phyloP scores from a whole-genome alignment of 306 rosid species.

The Gastrolobium bilobum region DNA sequence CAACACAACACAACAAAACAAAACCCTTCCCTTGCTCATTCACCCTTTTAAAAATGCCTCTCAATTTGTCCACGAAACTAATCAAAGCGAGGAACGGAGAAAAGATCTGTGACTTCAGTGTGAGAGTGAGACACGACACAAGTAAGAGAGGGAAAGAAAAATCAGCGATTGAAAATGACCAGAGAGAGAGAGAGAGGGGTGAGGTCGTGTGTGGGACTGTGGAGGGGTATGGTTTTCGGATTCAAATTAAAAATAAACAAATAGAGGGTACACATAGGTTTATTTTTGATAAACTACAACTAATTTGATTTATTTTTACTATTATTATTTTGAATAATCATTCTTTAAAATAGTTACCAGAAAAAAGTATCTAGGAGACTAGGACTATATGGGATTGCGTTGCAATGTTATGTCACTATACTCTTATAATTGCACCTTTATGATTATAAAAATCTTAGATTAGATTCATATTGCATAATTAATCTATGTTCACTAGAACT shows the following conservation, averaged over 20 bases:
- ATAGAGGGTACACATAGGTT: background rate
- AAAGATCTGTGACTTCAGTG: slow-evolving; percentile 47
- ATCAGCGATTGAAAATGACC: background rate
- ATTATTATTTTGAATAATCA: background rate
- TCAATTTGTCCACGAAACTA: slow-evolving; percentile 8
- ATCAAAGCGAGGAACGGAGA: slow-evolving; percentile 1
- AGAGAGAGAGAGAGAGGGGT: background rate
- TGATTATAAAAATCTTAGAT: slow-evolving; percentile 22
- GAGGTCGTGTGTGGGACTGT: background rate
- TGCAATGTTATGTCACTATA: slow-evolving; percentile 33
- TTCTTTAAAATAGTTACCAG: background rate
- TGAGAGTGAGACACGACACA: background rate
- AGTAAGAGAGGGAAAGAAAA: background rate
- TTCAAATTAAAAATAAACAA: background rate
- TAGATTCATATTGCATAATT: slow-evolving; percentile 13
- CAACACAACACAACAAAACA: background rate
- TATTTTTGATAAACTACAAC: background rate
- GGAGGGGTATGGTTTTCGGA: slow-evolving; percentile 3
- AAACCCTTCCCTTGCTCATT: background rate
- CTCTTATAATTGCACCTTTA: background rate
- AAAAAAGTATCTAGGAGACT: background rate
- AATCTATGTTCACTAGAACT: slow-evolving; percentile 9
- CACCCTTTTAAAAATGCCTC: background rate
- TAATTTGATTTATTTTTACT: too few relatives aligned
- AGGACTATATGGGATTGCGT: background rate